These are phyloP conservation scores for Candida pseudoviswanathii DNA, from an alignment of 1,139 yeast species.

Conservation along the genomic window DNA sequence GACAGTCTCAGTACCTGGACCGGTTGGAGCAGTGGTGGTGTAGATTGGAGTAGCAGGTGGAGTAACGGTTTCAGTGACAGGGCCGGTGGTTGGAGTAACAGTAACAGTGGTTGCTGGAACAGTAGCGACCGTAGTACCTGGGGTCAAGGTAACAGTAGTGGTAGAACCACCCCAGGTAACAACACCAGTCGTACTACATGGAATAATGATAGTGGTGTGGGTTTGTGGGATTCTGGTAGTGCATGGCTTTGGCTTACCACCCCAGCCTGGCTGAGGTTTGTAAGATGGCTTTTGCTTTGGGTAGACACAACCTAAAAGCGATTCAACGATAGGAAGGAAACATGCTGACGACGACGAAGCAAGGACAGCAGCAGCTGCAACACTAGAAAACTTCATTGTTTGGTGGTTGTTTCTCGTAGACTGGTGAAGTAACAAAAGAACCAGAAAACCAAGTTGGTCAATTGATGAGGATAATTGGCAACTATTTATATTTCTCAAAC, in stretches of 20 bases:
- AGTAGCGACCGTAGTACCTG: slow-evolving; percentile 5
- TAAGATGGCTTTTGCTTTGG: background rate
- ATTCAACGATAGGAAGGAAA: slow-evolving; percentile 6
- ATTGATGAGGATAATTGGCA: background rate
- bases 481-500: slow-evolving; percentile 1
- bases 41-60: background rate
- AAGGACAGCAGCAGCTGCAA: slow-evolving; percentile 7
- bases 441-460: background rate
- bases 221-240: slow-evolving; percentile 4
- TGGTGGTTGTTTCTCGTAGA: slow-evolving; percentile 1
- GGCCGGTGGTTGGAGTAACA: background rate
- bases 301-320: slow-evolving; percentile 5
- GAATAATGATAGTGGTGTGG: slow-evolving; percentile 3
- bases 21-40: background rate
- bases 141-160: slow-evolving; percentile 4
- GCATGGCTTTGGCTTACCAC: slow-evolving; percentile 1
- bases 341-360: slow-evolving; percentile 4
- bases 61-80: slow-evolving; percentile 1
- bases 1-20: background rate
- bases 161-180: slow-evolving; percentile 4
- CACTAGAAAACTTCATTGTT: slow-evolving; percentile 6
- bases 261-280: background rate
- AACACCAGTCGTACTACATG: slow-evolving; percentile 6
- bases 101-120: slow-evolving; percentile 6
- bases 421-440: background rate